Evolutionary conservation across 1,139 yeast genomes (phyloP).

Genomic region (Debaryomycetaceae sp.): DNA sequence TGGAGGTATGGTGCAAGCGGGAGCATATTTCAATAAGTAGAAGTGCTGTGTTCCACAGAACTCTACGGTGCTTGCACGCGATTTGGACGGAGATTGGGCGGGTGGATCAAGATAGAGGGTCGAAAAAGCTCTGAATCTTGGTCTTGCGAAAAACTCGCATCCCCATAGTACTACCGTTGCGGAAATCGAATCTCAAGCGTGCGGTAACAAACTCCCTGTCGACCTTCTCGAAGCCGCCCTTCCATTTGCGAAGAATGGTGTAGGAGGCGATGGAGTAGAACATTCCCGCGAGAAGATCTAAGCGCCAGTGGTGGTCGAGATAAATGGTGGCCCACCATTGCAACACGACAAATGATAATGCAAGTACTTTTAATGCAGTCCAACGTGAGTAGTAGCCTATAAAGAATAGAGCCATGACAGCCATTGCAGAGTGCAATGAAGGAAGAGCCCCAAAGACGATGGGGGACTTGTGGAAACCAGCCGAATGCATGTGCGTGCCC

Average conservation of each 20-base stretch:
- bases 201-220: constrained; percentile 27
- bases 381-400: constrained; percentile 40
- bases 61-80: too few relatives aligned
- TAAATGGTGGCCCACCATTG: constrained; percentile 81
- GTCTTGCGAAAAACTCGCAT: constrained; percentile 56
- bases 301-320: constrained; percentile 67
- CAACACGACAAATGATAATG: constrained; percentile 39
- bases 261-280: constrained; percentile 46
- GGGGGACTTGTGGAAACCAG: constrained; percentile 65
- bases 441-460: constrained; percentile 73
- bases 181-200: constrained; percentile 30
- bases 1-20: too few relatives aligned
- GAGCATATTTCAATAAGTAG: too few relatives aligned
- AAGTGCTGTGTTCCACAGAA: too few relatives aligned
- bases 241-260: constrained; percentile 26
- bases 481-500: constrained; percentile 58
- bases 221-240: constrained; percentile 18
- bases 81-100: too few relatives aligned
- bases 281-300: constrained; percentile 56
- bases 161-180: constrained; percentile 49
- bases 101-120: constrained; percentile 30
- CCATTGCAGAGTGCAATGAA: constrained; percentile 64
- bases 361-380: constrained; percentile 28
- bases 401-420: constrained; percentile 50
- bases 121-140: constrained; percentile 45